Evolutionary conservation across 73 alveolate genomes (phyloP), one percentile per base, ranked within the genome.

Genomic region (Paramecium octaurelia): DNA sequence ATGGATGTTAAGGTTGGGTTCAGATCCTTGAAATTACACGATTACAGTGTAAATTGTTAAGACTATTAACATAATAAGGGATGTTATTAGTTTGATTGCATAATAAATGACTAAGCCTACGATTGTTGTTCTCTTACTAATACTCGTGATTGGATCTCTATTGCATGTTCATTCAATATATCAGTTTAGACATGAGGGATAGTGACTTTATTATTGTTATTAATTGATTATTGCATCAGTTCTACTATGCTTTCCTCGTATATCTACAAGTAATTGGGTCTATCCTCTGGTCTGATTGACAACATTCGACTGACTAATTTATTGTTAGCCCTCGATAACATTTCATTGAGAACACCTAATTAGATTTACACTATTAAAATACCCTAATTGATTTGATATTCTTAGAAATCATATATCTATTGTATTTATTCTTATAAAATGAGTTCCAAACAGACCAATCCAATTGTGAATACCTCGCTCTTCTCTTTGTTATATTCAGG

Each of bases 401-500:
- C 71, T 44, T 80, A 42, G 46, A 80, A 80, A 80, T 80, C 50
- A 80, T 80, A 80, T 21, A 80, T 80, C 8, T 43, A 10, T 46
- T 80, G 21, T 10, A 80, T 46, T 18, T 54, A n/a, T 80, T 40
- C 46, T 23, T 40, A 44, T 29, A 80, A 27, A 4, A 24, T 43
- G 2, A 80, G n/a, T 80, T 80, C 91, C 20, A 80, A 48, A 80
- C 91, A 80, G 4, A 80, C 91, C 21, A 80, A 80, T 21, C 91
- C 91, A 4, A 80, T 23, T 23, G 91, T 80, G 50, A 44, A 80
- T 0, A 80, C 91, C 4, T 80, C 91, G 14, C 91, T 80, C 8
- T 80, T 80, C 44, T 80, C 91, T 35, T 46, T 80, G 46, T 80
- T 46, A 48, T 80, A 80, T 44, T 80, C 75, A 20, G 91, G 91